Evolutionary conservation across 192 early-diverging fungal genomes (phyloP).

Genomic region (Rhizoclosmatium globosum): DNA sequence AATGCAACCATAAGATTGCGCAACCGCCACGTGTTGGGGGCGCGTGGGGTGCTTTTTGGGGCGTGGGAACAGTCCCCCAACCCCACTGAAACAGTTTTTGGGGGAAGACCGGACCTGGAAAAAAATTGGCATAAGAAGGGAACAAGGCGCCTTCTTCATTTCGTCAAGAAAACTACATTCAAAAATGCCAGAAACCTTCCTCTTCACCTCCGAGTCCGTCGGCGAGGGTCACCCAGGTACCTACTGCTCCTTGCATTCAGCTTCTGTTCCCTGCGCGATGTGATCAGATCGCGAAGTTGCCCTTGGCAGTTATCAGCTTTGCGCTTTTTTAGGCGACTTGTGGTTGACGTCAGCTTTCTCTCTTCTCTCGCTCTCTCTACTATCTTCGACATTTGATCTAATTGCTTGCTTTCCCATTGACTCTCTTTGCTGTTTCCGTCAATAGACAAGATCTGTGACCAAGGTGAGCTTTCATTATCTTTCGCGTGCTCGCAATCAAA

Average conservation of each 20-base stretch:
- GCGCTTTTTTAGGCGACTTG: too few species aligned
- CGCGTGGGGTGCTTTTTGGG: too few species aligned
- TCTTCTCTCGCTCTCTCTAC: not conserved
- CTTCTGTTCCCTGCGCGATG: too few species aligned
- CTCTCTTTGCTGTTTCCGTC: not conserved
- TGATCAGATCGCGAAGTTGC: too few species aligned
- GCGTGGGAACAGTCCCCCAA: too few species aligned
- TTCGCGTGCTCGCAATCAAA: not conserved
- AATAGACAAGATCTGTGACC: conserved; percentile 98
- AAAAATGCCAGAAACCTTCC: conserved; percentile 76
- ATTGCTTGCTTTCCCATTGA: not conserved
- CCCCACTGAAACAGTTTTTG: not conserved
- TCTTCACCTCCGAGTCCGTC: conserved; percentile 99
- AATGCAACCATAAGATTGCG: not conserved
- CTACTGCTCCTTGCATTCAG: not conserved
- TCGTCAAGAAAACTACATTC: not conserved
- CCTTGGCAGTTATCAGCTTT: too few species aligned
- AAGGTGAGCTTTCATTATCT: conserved; percentile 55
- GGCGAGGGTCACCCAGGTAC: conserved; percentile 98
- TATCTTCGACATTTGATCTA: not conserved
- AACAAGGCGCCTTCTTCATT: conserved; percentile 1
- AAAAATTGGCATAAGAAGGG: not conserved
- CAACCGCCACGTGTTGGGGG: not conserved
- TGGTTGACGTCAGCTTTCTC: conserved; percentile 24
- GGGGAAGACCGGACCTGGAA: not conserved